Conservation (phyloP, 2,329 filamentous ascomycete species). For the Chalara sp. region DNA sequence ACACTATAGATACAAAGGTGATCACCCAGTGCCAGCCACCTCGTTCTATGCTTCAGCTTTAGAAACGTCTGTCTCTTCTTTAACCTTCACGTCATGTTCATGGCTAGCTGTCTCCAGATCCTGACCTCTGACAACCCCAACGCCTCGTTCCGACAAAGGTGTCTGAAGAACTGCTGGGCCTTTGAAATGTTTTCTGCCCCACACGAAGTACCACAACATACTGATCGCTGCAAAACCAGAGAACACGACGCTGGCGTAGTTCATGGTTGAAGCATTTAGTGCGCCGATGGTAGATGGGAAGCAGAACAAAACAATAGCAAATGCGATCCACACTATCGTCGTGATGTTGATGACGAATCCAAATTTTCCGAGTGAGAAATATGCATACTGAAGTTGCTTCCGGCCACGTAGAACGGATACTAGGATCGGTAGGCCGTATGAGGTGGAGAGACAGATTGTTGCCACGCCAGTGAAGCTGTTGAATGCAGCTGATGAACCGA, state of each 20-base stretch:
- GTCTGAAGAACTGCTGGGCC: conserved; percentile 37
- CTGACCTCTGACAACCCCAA: too few relatives aligned
- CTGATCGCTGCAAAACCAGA: conserved; percentile 54
- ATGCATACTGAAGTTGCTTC: conserved; percentile 56
- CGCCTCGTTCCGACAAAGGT: too few relatives aligned
- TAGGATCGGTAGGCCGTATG: conserved; percentile 70
- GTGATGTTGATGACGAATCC: conserved; percentile 62
- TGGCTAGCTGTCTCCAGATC: too few relatives aligned
- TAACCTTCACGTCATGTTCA: too few relatives aligned
- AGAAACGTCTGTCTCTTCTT: too few relatives aligned
- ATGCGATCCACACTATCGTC: conserved; percentile 63
- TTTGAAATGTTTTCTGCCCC: conserved; percentile 57
- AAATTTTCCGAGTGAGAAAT: conserved; percentile 62
- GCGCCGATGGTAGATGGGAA: conserved; percentile 59
- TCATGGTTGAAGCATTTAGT: conserved; percentile 51
- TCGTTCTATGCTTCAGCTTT: too few relatives aligned
- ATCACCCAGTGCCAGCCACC: too few relatives aligned
- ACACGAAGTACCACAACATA: conserved; percentile 54
- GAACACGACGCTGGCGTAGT: conserved; percentile 62
- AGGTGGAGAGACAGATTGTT: conserved; percentile 70
- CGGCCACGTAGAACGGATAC: conserved; percentile 62
- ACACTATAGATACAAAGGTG: too few relatives aligned
- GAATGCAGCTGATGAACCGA: conserved; percentile 70
- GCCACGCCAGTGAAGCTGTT: conserved; percentile 75
- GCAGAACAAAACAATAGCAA: conserved; percentile 68